A percentile compares a stretch with the other conserved stretches of the same genome.
These are phyloP conservation scores for Xylariaceae sp. DNA, from an alignment of 2,329 filamentous ascomycete genomes.

Conservation along the genomic window DNA sequence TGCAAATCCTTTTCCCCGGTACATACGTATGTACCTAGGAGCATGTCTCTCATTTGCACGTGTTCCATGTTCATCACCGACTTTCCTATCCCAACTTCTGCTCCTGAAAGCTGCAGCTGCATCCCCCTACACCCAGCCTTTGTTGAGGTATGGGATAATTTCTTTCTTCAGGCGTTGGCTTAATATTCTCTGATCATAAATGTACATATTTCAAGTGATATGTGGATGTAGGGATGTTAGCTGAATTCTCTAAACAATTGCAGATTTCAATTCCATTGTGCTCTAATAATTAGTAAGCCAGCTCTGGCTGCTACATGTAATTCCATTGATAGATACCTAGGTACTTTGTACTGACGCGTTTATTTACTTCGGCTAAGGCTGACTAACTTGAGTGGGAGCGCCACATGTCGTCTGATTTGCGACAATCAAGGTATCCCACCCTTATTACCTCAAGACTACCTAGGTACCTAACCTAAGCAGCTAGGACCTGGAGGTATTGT, in stretches of 20 bases:
- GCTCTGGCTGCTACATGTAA: too few species aligned
- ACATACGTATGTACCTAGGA: too few species aligned
- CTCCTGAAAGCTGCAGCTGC: not conserved
- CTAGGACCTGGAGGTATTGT: not conserved
- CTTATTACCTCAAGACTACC: too few species aligned
- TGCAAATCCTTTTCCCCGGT: not conserved
- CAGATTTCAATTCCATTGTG: not conserved
- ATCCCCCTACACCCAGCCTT: not conserved
- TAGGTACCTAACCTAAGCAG: too few species aligned
- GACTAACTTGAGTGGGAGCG: not conserved
- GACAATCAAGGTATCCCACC: not conserved
- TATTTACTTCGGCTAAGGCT: not conserved
- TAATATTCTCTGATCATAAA: not conserved
- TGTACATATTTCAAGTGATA: not conserved
- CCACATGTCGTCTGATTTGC: not conserved
- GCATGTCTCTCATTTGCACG: not conserved
- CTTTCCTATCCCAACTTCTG: not conserved
- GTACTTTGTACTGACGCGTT: not conserved
- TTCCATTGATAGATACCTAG: not conserved
- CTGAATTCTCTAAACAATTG: not conserved
- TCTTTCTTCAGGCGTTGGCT: not conserved
- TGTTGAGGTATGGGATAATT: not conserved
- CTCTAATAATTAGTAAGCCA: too few species aligned
- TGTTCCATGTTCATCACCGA: not conserved
- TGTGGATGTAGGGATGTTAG: not conserved